phyloP scores from a whole-genome alignment of 371 early-diverging fungal genomes.

The Catenaria anguillulae region DNA sequence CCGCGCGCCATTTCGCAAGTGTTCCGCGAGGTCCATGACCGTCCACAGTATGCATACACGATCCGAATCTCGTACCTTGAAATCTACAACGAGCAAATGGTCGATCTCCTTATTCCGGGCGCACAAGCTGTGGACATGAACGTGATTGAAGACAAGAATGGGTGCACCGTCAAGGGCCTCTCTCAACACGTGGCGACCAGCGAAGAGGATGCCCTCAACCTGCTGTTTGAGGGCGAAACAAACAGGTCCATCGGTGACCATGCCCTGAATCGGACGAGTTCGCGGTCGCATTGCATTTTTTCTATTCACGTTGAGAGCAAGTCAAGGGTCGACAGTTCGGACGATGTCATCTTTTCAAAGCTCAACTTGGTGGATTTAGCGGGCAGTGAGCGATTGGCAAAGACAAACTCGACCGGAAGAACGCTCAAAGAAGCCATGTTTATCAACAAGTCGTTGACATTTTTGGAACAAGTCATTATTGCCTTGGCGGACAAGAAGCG shows the following conservation, averaged over 20 bases:
- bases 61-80: constrained; percentile 41
- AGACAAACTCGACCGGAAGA: constrained; percentile 31
- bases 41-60: constrained; percentile 27
- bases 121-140: constrained; percentile 13
- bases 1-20: constrained; percentile 33
- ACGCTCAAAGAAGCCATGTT: constrained; percentile 46
- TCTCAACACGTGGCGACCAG: constrained; percentile 24
- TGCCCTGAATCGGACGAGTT: constrained; percentile 30
- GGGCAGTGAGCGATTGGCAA: constrained; percentile 46
- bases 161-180: constrained; percentile 36
- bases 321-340: constrained; percentile 32
- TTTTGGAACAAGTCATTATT: constrained; percentile 49
- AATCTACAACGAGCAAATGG: constrained; percentile 51
- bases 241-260: constrained; percentile 39
- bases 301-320: constrained; percentile 37
- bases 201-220: constrained; percentile 38
- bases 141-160: constrained; percentile 31
- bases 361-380: constrained; percentile 54
- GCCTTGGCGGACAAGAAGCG: constrained; percentile 37
- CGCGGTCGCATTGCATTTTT: constrained; percentile 46
- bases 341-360: constrained; percentile 33
- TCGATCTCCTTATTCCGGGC: constrained; percentile 28
- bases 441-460: constrained; percentile 51
- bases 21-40: constrained; percentile 27
- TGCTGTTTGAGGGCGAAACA: constrained; percentile 40